These are phyloP conservation scores for Zymoseptoria crescenta DNA, from an alignment of 2,329 filamentous ascomycete genomes.

Conservation along the genomic window DNA sequence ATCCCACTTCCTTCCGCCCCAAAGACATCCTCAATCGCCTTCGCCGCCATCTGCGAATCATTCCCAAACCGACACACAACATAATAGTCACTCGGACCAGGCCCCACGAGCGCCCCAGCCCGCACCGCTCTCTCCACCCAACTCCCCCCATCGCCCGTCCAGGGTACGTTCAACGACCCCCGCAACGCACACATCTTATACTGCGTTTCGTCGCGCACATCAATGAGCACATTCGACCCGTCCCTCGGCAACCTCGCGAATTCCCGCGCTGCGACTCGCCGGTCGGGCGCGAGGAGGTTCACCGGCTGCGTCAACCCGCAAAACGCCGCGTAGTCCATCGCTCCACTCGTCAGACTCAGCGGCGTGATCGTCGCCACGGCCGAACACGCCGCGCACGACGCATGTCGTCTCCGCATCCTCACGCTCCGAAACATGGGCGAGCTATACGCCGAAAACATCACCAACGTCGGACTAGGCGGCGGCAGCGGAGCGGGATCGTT, in stretches of 20 bases:
- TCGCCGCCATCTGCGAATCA: constrained; percentile 65
- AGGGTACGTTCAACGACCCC: constrained; percentile 68
- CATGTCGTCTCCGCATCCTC: constrained; percentile 60
- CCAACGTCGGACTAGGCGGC: constrained; percentile 33
- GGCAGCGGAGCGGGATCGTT: constrained; percentile 7
- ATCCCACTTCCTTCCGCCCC: constrained; percentile 35
- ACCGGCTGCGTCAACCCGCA: constrained; percentile 59
- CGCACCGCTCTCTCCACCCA: constrained; percentile 24
- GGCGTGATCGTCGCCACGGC: constrained; percentile 53
- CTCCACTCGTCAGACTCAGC: constrained; percentile 54
- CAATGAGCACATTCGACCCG: constrained; percentile 56
- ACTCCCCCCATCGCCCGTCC: constrained; percentile 44
- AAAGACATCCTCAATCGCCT: constrained; percentile 56
- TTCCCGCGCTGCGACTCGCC: constrained; percentile 59
- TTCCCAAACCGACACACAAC: constrained; percentile 71
- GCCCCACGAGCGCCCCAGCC: constrained; percentile 9
- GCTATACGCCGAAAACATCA: constrained; percentile 50
- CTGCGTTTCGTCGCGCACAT: constrained; percentile 78
- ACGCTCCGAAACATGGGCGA: constrained; percentile 62
- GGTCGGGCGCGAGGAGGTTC: constrained; percentile 50
- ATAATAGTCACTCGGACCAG: constrained; percentile 35
- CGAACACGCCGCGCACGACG: constrained; percentile 71
- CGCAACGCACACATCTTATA: constrained; percentile 71
- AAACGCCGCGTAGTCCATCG: constrained; percentile 77
- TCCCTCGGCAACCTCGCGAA: constrained; percentile 41